A percentile compares a stretch with the other conserved stretches of the same genome.
Evolutionary conservation across 345 rosid species (phyloP).

Genomic region (Garcia nutans): DNA sequence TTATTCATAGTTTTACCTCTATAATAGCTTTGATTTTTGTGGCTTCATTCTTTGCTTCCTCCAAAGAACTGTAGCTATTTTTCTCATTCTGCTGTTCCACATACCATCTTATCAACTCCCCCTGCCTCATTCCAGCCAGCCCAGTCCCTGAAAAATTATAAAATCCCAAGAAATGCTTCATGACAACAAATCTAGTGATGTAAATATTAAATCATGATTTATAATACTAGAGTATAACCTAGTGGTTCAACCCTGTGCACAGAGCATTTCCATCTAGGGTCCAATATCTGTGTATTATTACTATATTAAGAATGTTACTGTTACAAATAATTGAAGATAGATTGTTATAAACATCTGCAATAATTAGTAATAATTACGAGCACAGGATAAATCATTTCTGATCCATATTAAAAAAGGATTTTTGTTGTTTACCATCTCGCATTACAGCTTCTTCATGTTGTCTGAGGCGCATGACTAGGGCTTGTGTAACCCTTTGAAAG

Average conservation of each 20-base stretch:
- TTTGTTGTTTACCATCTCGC: conserved; percentile 56
- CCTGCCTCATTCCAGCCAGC: conserved; percentile 82
- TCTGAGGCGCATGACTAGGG: conserved; percentile 78
- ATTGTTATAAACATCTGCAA: background rate
- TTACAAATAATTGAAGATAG: background rate
- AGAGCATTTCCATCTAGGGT: background rate
- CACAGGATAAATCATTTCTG: background rate
- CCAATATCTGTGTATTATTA: background rate
- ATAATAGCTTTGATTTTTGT: conserved; percentile 68
- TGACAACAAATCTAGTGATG: background rate
- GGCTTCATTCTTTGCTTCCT: conserved; percentile 69
- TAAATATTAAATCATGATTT: background rate
- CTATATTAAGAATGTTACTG: background rate
- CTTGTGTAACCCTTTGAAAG: conserved; percentile 79
- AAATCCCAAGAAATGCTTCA: conserved; percentile 9
- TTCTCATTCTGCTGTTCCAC: conserved; percentile 85
- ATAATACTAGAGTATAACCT: too few species aligned
- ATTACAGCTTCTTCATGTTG: conserved; percentile 78
- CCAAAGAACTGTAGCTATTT: conserved; percentile 62
- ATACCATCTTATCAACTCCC: conserved; percentile 82
- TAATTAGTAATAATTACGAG: background rate
- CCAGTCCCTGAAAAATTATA: conserved; percentile 50
- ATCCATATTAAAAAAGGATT: background rate
- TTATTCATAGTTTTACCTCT: conserved; percentile 50
- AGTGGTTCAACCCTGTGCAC: background rate